Conservation (phyloP, 1,284 basidiomycete species). For the Leccinum subspadiceum region DNA sequence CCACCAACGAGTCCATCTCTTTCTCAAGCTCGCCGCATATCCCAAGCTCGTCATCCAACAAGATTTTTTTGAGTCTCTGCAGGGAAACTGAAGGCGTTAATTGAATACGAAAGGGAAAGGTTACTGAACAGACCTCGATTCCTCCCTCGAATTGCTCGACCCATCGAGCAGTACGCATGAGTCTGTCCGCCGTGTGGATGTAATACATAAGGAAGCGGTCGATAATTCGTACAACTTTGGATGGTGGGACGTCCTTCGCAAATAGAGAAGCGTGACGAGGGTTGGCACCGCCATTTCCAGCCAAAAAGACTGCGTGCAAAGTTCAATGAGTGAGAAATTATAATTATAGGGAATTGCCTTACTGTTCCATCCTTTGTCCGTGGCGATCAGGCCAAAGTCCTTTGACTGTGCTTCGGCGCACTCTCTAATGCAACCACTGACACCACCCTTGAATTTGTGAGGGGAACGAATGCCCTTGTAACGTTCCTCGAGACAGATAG, state of each 20-base stretch:
- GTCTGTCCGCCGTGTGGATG: slow-evolving; percentile 68
- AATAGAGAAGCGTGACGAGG: slow-evolving; percentile 58
- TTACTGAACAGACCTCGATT: slow-evolving; percentile 45
- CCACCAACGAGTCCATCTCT: slow-evolving; percentile 68
- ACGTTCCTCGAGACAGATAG: slow-evolving; percentile 70
- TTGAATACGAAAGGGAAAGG: background rate
- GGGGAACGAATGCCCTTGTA: slow-evolving; percentile 73
- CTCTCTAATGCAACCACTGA: slow-evolving; percentile 72
- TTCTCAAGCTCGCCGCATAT: slow-evolving; percentile 72
- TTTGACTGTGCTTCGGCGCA: slow-evolving; percentile 77
- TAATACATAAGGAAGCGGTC: slow-evolving; percentile 75
- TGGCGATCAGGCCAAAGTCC: slow-evolving; percentile 79
- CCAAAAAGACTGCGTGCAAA: slow-evolving; percentile 54
- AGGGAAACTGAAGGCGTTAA: background rate
- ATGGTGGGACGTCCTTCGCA: slow-evolving; percentile 56
- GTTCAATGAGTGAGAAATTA: background rate
- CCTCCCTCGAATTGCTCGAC: slow-evolving; percentile 65
- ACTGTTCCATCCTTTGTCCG: slow-evolving; percentile 75
- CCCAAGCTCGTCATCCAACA: slow-evolving; percentile 75
- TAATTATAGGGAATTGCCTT: slow-evolving; percentile 15
- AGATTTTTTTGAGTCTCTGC: slow-evolving; percentile 60
- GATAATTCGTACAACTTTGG: slow-evolving; percentile 61
- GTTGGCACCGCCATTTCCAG: slow-evolving; percentile 73
- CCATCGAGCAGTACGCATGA: slow-evolving; percentile 75
- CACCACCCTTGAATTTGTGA: slow-evolving; percentile 81